Conservation (phyloP, 2,329 filamentous ascomycete genomes). For the Sporothrix brunneoviolacea region DNA sequence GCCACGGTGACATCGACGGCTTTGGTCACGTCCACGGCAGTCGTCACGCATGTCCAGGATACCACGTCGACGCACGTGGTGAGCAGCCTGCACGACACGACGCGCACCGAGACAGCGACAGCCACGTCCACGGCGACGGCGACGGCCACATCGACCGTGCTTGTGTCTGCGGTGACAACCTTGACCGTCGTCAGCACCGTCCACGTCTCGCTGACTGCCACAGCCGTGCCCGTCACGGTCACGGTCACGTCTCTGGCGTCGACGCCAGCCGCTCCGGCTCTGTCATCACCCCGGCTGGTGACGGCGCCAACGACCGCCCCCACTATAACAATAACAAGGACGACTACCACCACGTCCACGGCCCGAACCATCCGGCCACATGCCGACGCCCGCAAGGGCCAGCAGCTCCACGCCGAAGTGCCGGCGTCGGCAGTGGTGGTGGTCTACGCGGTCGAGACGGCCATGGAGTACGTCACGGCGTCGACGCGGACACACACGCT, state of each 20-base stretch:
- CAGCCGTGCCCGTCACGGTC: not conserved
- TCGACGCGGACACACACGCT: not conserved
- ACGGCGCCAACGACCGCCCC: too few relatives aligned
- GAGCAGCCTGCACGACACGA: not conserved
- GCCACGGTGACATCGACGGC: not conserved
- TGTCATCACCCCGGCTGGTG: too few relatives aligned
- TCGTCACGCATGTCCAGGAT: not conserved
- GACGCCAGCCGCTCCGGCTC: too few relatives aligned
- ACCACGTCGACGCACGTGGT: not conserved
- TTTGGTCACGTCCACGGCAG: not conserved
- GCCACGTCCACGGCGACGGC: not conserved
- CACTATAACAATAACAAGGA: not conserved
- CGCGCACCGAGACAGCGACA: not conserved
- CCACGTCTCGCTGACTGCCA: not conserved
- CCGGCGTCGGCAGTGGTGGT: too few relatives aligned
- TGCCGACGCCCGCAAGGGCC: not conserved
- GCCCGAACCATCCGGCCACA: not conserved
- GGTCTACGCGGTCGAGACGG: not conserved
- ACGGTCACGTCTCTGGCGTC: not conserved
- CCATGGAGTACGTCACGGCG: not conserved
- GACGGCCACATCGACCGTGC: not conserved
- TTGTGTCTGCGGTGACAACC: not conserved
- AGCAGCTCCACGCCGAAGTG: too few relatives aligned
- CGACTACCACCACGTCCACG: not conserved
- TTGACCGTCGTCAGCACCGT: conserved; percentile 4